phyloP scores from a whole-genome alignment of 148 eudicot species.

The Fagopyrum tataricum region DNA sequence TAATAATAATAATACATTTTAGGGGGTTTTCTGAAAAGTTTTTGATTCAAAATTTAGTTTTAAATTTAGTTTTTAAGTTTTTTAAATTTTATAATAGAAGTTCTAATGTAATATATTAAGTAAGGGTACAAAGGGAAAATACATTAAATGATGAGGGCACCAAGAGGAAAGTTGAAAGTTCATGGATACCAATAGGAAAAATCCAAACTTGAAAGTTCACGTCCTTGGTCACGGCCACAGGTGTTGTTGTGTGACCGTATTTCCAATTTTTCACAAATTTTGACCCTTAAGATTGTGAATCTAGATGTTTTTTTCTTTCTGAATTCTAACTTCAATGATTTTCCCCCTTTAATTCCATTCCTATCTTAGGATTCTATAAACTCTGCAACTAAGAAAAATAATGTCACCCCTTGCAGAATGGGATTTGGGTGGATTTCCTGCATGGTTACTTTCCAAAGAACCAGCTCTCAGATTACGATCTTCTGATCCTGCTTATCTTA shows the following conservation, averaged over 20 bases:
- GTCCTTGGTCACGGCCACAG: not conserved
- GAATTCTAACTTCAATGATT: not conserved
- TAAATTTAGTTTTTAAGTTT: no score
- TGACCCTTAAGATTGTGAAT: not conserved
- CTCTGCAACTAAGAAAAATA: not conserved
- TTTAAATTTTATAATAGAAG: no score
- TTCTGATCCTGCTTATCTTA: constrained; percentile 70
- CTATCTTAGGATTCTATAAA: not conserved
- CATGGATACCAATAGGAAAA: no score
- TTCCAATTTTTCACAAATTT: not conserved
- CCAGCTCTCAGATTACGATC: constrained; percentile 79
- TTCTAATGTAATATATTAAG: no score
- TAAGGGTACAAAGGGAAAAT: no score
- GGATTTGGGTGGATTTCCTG: constrained; percentile 98
- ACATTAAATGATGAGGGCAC: no score
- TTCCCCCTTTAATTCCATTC: not conserved
- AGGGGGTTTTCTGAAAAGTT: no score
- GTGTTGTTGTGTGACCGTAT: not conserved
- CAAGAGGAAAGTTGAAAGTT: no score
- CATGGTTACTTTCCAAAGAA: constrained; percentile 81
- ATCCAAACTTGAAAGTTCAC: not conserved
- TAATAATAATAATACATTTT: no score
- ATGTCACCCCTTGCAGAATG: constrained; percentile 50
- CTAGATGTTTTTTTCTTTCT: not conserved
- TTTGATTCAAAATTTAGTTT: no score